Evolutionary conservation across 805 yeast genomes (phyloP).

Genomic region (Blastobotrys chiropterorum): DNA sequence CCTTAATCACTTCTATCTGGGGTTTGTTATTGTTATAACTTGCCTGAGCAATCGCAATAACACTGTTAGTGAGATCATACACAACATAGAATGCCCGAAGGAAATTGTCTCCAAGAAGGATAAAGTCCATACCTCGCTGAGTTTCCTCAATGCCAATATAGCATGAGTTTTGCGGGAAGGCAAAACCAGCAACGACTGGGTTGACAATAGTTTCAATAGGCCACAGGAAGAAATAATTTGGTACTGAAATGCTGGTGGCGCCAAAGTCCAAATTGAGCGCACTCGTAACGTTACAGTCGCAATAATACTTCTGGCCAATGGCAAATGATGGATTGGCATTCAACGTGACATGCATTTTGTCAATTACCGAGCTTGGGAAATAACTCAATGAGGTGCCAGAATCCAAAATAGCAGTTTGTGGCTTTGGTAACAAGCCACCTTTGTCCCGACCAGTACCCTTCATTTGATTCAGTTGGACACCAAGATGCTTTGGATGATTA

Average conservation of each 20-base stretch:
- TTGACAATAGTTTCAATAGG: constrained; percentile 30
- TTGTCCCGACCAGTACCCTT: constrained; percentile 23
- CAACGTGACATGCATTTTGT: constrained; percentile 32
- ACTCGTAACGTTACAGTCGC: constrained; percentile 32
- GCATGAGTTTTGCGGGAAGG: constrained; percentile 33
- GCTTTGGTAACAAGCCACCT: constrained; percentile 20
- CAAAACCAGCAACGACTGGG: constrained; percentile 23
- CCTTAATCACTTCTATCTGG: constrained; percentile 5
- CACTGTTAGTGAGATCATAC: constrained; percentile 50
- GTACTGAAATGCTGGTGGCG: constrained; percentile 22
- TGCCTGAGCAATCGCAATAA: constrained; percentile 50
- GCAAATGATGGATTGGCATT: constrained; percentile 34
- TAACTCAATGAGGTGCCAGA: constrained; percentile 52
- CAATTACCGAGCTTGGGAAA: constrained; percentile 36
- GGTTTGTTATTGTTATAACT: constrained; percentile 16
- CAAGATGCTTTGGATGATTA: constrained; percentile 32
- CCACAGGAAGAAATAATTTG: constrained; percentile 31
- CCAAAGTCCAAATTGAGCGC: constrained; percentile 29
- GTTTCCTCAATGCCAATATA: constrained; percentile 30
- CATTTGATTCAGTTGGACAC: constrained; percentile 26
- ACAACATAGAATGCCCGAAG: constrained; percentile 57
- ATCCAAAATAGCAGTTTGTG: constrained; percentile 40
- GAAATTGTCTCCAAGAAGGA: constrained; percentile 57
- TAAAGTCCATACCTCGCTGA: constrained; percentile 29
- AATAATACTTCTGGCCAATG: constrained; percentile 30